These are phyloP conservation scores for Fusarium incarnatum DNA, from an alignment of 2,329 filamentous ascomycete species.

Conservation along the genomic window DNA sequence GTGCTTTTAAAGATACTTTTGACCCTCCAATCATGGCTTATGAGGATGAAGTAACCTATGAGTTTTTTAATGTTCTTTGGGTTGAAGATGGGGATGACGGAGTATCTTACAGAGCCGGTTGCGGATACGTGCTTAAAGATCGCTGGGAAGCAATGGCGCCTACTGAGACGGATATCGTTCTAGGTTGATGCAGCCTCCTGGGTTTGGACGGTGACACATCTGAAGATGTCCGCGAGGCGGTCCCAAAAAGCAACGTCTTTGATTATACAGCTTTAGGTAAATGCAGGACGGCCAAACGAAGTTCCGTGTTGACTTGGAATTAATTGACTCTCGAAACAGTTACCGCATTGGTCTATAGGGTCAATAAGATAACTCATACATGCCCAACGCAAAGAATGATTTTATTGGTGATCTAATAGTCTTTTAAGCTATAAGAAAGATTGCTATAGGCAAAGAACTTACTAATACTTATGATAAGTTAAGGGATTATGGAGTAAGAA, in stretches of 20 bases:
- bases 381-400: too few relatives aligned
- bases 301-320: rapidly evolving
- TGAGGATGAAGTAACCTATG: rapidly evolving
- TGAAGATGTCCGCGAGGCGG: too few relatives aligned
- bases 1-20: too few relatives aligned
- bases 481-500: too few relatives aligned
- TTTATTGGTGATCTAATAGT: too few relatives aligned
- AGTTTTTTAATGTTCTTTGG: neutral
- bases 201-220: too few relatives aligned
- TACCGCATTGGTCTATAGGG: neutral
- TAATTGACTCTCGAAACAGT: neutral
- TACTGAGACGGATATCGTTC: rapidly evolving
- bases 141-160: neutral
- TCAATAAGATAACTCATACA: neutral
- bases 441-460: too few relatives aligned
- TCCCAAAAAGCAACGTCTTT: too few relatives aligned
- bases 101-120: neutral
- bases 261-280: too few relatives aligned
- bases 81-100: neutral
- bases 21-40: rapidly evolving
- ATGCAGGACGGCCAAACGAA: neutral
- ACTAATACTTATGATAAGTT: too few relatives aligned
- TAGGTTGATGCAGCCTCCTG: too few relatives aligned
- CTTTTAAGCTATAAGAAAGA: too few relatives aligned
- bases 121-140: neutral